These are phyloP conservation scores for Syncephalastrum racemosum DNA, from an alignment of 371 early-diverging fungal species.

Conservation along the genomic window DNA sequence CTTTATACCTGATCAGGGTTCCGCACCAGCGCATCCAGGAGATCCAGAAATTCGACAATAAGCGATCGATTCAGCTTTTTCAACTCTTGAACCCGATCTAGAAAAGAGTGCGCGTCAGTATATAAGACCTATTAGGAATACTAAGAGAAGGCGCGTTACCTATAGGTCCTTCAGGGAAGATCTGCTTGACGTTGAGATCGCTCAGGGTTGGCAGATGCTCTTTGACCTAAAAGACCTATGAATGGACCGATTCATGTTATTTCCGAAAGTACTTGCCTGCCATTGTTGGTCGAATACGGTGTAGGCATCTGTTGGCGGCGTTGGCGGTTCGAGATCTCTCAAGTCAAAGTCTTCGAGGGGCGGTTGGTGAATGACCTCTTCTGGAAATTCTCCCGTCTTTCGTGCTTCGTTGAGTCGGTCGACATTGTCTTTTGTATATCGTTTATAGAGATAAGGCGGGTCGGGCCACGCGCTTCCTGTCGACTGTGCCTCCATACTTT, in stretches of 20 bases:
- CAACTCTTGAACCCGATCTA: constrained; percentile 72
- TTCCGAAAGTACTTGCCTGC: constrained; percentile 45
- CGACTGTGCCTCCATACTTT: constrained; percentile 25
- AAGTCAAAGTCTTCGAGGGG: constrained; percentile 44
- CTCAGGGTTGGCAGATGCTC: constrained; percentile 61
- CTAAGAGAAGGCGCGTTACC: constrained; percentile 24
- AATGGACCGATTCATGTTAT: neutral
- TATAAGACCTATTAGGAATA: constrained; percentile 4
- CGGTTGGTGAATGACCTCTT: constrained; percentile 31
- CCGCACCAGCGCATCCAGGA: constrained; percentile 56
- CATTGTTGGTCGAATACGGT: constrained; percentile 71
- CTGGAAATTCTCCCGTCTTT: constrained; percentile 24
- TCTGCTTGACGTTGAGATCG: constrained; percentile 67
- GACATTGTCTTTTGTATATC: constrained; percentile 65
- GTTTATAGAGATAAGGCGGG: constrained; percentile 66
- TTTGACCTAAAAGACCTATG: constrained; percentile 41
- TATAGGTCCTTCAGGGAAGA: constrained; percentile 59
- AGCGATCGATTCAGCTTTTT: constrained; percentile 73
- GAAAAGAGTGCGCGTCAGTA: constrained; percentile 2
- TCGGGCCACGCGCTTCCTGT: constrained; percentile 63
- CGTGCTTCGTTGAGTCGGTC: constrained; percentile 35
- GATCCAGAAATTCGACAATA: constrained; percentile 68
- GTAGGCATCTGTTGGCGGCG: constrained; percentile 61
- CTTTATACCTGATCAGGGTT: constrained; percentile 55
- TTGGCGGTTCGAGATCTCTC: constrained; percentile 60